These are phyloP conservation scores for Cotoneaster glaucophyllus DNA, from an alignment of 306 rosid genomes.

Conservation along the genomic window DNA sequence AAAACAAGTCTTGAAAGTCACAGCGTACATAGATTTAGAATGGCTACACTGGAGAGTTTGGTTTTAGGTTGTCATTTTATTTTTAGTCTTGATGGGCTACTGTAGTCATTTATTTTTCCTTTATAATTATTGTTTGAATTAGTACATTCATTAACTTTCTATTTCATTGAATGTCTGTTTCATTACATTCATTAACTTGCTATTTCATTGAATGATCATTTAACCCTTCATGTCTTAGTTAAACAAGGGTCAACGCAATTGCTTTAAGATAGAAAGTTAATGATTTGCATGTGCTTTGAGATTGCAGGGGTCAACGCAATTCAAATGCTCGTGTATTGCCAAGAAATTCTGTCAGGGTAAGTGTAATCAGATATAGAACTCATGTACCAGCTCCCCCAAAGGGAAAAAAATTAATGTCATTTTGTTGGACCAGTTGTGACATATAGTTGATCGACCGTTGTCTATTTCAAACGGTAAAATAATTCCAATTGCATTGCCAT, in stretches of 20 bases:
- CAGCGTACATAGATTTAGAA: neutral
- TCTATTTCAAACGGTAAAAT: neutral
- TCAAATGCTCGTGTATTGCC: constrained; percentile 31
- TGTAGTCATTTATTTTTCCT: neutral
- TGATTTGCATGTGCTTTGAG: constrained; percentile 18
- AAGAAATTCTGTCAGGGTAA: constrained; percentile 53
- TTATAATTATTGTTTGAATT: neutral
- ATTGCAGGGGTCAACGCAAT: constrained; percentile 48
- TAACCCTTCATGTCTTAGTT: neutral
- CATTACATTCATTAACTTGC: neutral
- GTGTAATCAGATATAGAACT: constrained; percentile 12
- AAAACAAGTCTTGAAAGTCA: neutral
- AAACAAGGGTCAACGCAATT: too few relatives aligned
- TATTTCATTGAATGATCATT: neutral
- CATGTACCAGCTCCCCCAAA: neutral
- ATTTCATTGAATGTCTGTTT: neutral
- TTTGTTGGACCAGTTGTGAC: neutral
- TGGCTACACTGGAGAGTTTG: neutral
- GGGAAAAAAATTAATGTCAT: neutral
- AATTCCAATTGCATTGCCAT: neutral
- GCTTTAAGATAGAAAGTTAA: too few relatives aligned
- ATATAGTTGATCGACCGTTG: neutral
- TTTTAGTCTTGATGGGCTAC: neutral
- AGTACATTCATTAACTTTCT: neutral
- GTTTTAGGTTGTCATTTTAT: neutral